These are phyloP conservation scores for Shiraia sp. DNA, from an alignment of 2,329 filamentous ascomycete species.

Conservation along the genomic window DNA sequence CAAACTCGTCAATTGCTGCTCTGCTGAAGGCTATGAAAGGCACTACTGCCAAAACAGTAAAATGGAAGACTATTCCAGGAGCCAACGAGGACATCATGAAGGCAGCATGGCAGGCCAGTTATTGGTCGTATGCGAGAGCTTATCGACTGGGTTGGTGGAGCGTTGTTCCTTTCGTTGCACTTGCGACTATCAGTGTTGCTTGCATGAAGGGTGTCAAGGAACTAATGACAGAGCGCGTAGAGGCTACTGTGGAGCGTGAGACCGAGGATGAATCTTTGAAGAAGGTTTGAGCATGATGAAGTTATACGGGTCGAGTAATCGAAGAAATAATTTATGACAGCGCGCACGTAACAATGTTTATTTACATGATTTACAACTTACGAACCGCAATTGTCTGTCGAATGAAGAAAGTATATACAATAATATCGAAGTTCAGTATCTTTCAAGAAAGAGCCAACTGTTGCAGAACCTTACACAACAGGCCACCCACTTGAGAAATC, in stretches of 20 bases:
- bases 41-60: conserved; percentile 14
- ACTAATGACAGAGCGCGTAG: conserved; percentile 37
- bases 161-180: conserved; percentile 35
- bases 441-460: too few species aligned
- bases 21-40: conserved; percentile 26
- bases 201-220: conserved; percentile 33
- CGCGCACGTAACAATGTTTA: too few species aligned
- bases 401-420: too few species aligned
- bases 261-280: conserved; percentile 16
- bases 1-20: conserved; percentile 17
- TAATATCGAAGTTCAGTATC: too few species aligned
- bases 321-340: too few species aligned
- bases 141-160: conserved; percentile 38
- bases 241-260: conserved; percentile 35
- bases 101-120: conserved; percentile 29
- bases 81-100: conserved; percentile 20
- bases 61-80: conserved; percentile 14
- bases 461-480: conserved; percentile 28
- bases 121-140: conserved; percentile 35
- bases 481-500: conserved; percentile 57
- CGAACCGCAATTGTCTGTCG: too few species aligned
- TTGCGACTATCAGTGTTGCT: conserved; percentile 27
- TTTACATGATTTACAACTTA: too few species aligned
- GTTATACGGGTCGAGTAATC: too few species aligned
- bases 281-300: conserved; percentile 5